Base-by-base conservation (phyloP, 2,329 filamentous ascomycete species). In the Magnaporthiopsis incrustans region DNA sequence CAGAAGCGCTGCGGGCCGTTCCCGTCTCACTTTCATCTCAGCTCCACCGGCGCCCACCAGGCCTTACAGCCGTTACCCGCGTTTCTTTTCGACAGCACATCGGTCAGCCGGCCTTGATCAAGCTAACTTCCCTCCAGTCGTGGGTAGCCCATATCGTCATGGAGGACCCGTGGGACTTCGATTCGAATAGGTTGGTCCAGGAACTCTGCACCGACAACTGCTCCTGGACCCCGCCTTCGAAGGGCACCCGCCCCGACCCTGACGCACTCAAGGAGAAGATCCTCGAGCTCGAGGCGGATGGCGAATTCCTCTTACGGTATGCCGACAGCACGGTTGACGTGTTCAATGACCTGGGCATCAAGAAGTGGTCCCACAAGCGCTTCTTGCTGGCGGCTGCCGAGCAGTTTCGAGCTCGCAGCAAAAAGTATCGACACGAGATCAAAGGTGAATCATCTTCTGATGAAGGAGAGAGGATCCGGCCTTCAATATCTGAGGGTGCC, bases 111-210 rank as follows among this genome's bases (percentile, higher is more conserved):
- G 18, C 15, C 44, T 25, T 25, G 6, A 53, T 25, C 44, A 25
- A 50, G 22, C 44, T 53, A 25, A 53, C 44, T 53, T 6, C 10
- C 44, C 4, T 25, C 44, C n/a, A 53, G 44, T 53, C 6, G 8
- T 7, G n/a, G n/a, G 3, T 53, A 53, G 22, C 22, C 44, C n/a
- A n/a, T 25, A 7, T 53, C 44, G 44, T 25, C 44, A 53, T 53
- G 44, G 64, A 76, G 64, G 91, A 96, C 75, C 91, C 92, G n/a
- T 89, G 87, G 73, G 71, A 82, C 63, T 96, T 92, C 92, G 82
- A 83, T 50, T 79, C 87, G 38, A 85, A 89, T 53, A 81, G 86
- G 50, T 85, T 96, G 14, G 82, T 89, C 12, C 73, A 79, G 22
- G 86, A 88, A 70, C 78, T 96, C 4, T 91, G 88, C 71, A 79